Evolutionary conservation across 495 filamentous ascomycete genomes (phyloP), one percentile per base, ranked within the genome.

Genomic region (Lophiostoma macrostomum): DNA sequence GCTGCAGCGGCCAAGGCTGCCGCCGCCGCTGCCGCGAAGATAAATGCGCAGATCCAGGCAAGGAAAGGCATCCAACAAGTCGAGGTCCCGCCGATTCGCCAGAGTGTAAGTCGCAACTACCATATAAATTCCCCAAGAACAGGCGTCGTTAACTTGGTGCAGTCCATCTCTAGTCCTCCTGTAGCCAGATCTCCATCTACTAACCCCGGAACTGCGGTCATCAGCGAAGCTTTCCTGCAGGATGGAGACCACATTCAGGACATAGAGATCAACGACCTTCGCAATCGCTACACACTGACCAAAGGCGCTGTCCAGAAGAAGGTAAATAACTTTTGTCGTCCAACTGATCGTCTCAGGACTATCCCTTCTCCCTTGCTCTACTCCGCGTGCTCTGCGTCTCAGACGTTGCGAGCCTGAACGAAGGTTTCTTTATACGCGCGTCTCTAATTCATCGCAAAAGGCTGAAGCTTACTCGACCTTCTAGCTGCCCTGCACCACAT

Each of bases 301-400:
- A 98, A 95, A 79, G 91, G 93, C 60, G 85, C 88, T 64, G 95
- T 90, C 58, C 93, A 98, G 78, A 94, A 95, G 80, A 95, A 91
- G 93, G 93, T 98, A 97, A 96, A 85, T 88, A 78, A 67, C 73
- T 82, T 80, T 82, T 60, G 36, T 44, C 76, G 67, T 76, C 73
- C 77, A 12, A 86, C 89, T 94, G 87, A 94, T 91, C 72, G 62
- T 74, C 73, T 73, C 83, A 88, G 84, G 79, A 68, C 61, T 71
- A 62, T 64, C 65, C 58, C 58, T 64, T 67, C 64, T 53, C 53
- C 67, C 49, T 25, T 43, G 27, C 31, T 36, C 41, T 49, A 5
- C 13, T 13, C 22, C 31, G 29, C n/a, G 45, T n/a, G 12, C 22
- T 45, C 27, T 16, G 7, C 34, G 13, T 22, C 40, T 24, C 10